phyloP scores from a whole-genome alignment of 768 basidiomycete genomes.

The Tricholoma flavovirens region DNA sequence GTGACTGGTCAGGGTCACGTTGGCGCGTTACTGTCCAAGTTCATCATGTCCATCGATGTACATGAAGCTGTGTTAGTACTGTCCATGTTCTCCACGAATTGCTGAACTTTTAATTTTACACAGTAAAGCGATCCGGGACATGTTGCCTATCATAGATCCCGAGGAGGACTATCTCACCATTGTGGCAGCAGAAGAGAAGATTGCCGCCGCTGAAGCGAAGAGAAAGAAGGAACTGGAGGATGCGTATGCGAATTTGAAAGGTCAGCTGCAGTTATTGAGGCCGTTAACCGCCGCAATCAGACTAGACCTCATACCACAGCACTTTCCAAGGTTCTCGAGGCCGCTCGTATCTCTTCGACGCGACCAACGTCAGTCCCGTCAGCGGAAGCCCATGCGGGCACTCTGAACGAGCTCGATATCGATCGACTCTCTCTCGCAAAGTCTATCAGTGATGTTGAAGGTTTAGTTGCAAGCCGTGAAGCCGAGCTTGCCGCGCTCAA shows the following conservation, averaged over 20 bases:
- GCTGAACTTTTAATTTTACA: neutral
- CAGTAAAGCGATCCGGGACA: slow-evolving; percentile 65
- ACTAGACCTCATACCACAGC: slow-evolving; percentile 32
- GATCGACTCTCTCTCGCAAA: slow-evolving; percentile 63
- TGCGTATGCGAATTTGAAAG: slow-evolving; percentile 58
- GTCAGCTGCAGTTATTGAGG: slow-evolving; percentile 24
- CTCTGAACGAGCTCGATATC: slow-evolving; percentile 60
- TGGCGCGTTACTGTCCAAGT: neutral
- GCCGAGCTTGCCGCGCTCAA: slow-evolving; percentile 65
- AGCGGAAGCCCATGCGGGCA: slow-evolving; percentile 51
- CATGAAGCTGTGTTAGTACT: slow-evolving; percentile 41
- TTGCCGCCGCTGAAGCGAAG: slow-evolving; percentile 48
- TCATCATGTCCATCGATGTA: slow-evolving; percentile 34
- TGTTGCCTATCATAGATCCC: slow-evolving; percentile 69
- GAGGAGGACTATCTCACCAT: slow-evolving; percentile 77
- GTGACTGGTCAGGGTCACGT: slow-evolving; percentile 6
- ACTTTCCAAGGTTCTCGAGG: slow-evolving; percentile 57
- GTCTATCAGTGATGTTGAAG: slow-evolving; percentile 69
- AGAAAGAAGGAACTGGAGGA: slow-evolving; percentile 67
- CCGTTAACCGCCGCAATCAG: neutral
- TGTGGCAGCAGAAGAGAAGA: slow-evolving; percentile 65
- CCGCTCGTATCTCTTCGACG: slow-evolving; percentile 64
- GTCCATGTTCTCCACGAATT: neutral
- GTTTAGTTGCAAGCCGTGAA: slow-evolving; percentile 58
- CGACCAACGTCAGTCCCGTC: slow-evolving; percentile 69